Evolutionary conservation across 371 early-diverging fungal genomes (phyloP).

Genomic region (Gilbertella persicaria): DNA sequence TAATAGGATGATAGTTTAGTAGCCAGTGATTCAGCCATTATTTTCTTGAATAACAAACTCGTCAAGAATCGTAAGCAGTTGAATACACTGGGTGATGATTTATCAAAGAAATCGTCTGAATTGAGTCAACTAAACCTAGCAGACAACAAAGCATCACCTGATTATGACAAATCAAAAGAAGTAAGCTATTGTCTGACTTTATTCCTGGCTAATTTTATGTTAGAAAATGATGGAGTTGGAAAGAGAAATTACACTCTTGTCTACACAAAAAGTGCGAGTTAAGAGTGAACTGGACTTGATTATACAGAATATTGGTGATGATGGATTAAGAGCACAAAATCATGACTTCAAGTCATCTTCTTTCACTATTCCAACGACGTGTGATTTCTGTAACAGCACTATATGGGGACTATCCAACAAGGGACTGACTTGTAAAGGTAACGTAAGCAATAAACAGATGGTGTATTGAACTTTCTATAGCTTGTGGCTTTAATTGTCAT

Average conservation of each 20-base stretch:
- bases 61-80: constrained; percentile 56
- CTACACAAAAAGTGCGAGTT: constrained; percentile 51
- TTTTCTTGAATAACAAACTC: constrained; percentile 66
- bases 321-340: constrained; percentile 46
- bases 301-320: constrained; percentile 61
- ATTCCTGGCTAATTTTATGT: neutral
- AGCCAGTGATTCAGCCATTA: constrained; percentile 53
- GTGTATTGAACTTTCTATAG: no score
- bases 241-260: constrained; percentile 51
- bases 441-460: neutral
- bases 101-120: constrained; percentile 36
- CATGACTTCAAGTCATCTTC: constrained; percentile 77
- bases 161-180: constrained; percentile 41
- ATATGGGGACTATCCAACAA: constrained; percentile 81
- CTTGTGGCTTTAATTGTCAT: constrained; percentile 86
- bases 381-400: constrained; percentile 75
- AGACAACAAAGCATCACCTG: constrained; percentile 26
- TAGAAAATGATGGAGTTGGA: constrained; percentile 52
- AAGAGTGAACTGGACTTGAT: constrained; percentile 63
- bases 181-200: constrained; percentile 9
- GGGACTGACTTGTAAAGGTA: constrained; percentile 73
- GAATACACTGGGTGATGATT: constrained; percentile 46
- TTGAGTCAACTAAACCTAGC: constrained; percentile 22
- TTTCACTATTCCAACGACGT: constrained; percentile 80
- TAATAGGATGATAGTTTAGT: constrained; percentile 54